Conservation (phyloP, 768 basidiomycete genomes). For the Pleurotus ostreatus region DNA sequence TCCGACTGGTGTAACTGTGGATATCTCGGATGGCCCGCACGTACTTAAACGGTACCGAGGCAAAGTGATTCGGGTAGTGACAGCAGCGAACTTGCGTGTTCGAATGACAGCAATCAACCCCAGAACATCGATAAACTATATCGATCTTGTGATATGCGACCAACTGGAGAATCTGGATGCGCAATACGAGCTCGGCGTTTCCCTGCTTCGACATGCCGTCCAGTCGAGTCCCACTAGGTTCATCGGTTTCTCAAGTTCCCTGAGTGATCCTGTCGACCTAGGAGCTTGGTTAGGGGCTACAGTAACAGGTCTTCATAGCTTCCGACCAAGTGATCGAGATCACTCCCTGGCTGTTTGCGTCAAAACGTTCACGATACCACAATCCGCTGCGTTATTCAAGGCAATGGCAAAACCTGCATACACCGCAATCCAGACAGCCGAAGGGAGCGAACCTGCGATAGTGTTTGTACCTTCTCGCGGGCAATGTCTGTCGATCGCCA, state of each 20-base stretch:
- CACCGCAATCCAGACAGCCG: slow-evolving; percentile 53
- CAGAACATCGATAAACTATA: slow-evolving; percentile 26
- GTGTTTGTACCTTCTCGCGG: slow-evolving; percentile 85
- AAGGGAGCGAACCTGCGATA: slow-evolving; percentile 50
- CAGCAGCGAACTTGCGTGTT: slow-evolving; percentile 47
- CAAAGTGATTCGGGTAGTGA: slow-evolving; percentile 52
- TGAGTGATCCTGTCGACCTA: slow-evolving; percentile 77
- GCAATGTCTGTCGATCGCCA: slow-evolving; percentile 70
- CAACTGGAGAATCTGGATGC: slow-evolving; percentile 81
- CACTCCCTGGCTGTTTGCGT: slow-evolving; percentile 66
- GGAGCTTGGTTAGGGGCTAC: slow-evolving; percentile 82
- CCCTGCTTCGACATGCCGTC: slow-evolving; percentile 63
- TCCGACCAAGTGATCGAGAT: slow-evolving; percentile 80
- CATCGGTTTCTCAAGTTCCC: slow-evolving; percentile 73
- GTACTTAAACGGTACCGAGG: slow-evolving; percentile 32
- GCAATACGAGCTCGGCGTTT: slow-evolving; percentile 78
- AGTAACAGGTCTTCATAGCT: slow-evolving; percentile 59
- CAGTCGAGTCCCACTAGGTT: slow-evolving; percentile 63
- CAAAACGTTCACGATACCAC: slow-evolving; percentile 80
- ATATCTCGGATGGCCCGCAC: slow-evolving; percentile 29
- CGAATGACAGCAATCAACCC: slow-evolving; percentile 31
- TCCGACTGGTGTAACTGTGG: slow-evolving; percentile 35
- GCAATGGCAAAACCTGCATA: slow-evolving; percentile 91
- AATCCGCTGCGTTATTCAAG: slow-evolving; percentile 85
- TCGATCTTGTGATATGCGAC: slow-evolving; percentile 76